Conservation (phyloP, 306 rosid species). For the Pachyrhizus erosus region DNA sequence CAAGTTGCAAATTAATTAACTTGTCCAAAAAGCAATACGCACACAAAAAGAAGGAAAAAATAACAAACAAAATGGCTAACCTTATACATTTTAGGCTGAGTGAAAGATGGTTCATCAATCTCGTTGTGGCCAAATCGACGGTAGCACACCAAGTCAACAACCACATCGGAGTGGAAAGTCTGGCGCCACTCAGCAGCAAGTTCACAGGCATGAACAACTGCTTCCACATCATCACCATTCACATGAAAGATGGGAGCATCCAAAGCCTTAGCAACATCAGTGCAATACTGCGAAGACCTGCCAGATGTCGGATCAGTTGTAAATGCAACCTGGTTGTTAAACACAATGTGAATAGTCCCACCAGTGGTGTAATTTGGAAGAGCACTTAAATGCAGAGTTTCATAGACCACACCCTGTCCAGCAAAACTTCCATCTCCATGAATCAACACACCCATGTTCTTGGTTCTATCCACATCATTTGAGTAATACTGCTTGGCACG, state of each 20-base stretch:
- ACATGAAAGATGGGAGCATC: constrained; percentile 94
- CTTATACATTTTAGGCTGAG: constrained; percentile 98
- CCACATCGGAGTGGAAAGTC: constrained; percentile 95
- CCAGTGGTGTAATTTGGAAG: constrained; percentile 96
- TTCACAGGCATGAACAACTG: constrained; percentile 95
- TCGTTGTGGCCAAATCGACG: constrained; percentile 97
- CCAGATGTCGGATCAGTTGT: constrained; percentile 92
- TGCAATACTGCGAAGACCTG: constrained; percentile 92
- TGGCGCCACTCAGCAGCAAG: constrained; percentile 99
- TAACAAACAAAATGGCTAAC: constrained; percentile 51
- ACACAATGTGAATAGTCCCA: constrained; percentile 91
- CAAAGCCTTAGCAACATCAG: constrained; percentile 96
- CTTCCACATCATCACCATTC: constrained; percentile 94
- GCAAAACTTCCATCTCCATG: constrained; percentile 99
- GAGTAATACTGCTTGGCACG: constrained; percentile 92
- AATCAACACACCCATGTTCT: constrained; percentile 84
- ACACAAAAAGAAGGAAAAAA: constrained; percentile 26
- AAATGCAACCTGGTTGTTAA: constrained; percentile 95
- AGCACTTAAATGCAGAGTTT: constrained; percentile 94
- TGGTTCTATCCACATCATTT: constrained; percentile 72
- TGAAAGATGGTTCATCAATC: constrained; percentile 97
- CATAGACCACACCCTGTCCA: constrained; percentile 98
- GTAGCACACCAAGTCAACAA: constrained; percentile 94
- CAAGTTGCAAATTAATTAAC: constrained; percentile 38
- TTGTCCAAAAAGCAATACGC: constrained; percentile 26